Percentiles rank a stretch among this genome's conserved stretches.
Conservation (phyloP, 768 basidiomycete genomes). For the Xerocomus spinulosus region DNA sequence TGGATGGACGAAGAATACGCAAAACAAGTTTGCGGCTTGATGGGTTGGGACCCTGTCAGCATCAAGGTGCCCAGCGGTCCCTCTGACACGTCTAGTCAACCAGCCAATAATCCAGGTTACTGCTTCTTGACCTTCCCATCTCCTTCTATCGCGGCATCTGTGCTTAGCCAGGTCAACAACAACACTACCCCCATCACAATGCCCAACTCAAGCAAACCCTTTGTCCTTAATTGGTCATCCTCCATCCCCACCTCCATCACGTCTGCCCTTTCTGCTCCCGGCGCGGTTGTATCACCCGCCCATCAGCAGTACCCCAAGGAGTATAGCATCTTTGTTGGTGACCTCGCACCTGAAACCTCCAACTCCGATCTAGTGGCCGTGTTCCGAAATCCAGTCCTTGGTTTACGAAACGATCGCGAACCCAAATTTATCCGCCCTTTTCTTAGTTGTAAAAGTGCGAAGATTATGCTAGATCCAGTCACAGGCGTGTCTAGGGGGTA, state of each 20-base stretch:
- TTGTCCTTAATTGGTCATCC: conserved; percentile 76
- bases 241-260: conserved; percentile 36
- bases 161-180: conserved; percentile 62
- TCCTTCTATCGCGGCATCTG: conserved; percentile 60
- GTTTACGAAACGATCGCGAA: conserved; percentile 78
- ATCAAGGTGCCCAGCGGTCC: conserved; percentile 68
- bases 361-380: conserved; percentile 95
- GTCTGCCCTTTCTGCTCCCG: conserved; percentile 28
- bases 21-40: conserved; percentile 77
- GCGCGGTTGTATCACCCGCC: conserved; percentile 23
- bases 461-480: conserved; percentile 90
- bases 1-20: conserved; percentile 99
- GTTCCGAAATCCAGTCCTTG: conserved; percentile 85
- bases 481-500: conserved; percentile 89
- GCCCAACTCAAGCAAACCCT: conserved; percentile 83
- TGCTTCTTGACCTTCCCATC: conserved; percentile 85
- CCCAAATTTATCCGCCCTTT: conserved; percentile 89
- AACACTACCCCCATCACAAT: conserved; percentile 52
- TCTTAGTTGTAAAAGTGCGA: conserved; percentile 89
- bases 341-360: conserved; percentile 87
- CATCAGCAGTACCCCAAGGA: conserved; percentile 72
- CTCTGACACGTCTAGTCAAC: conserved; percentile 55
- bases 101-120: conserved; percentile 81
- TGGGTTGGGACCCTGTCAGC: conserved; percentile 79
- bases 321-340: conserved; percentile 93